phyloP scores from a whole-genome alignment of 176 grass and related monocot genomes.

The Puya raimondii region DNA sequence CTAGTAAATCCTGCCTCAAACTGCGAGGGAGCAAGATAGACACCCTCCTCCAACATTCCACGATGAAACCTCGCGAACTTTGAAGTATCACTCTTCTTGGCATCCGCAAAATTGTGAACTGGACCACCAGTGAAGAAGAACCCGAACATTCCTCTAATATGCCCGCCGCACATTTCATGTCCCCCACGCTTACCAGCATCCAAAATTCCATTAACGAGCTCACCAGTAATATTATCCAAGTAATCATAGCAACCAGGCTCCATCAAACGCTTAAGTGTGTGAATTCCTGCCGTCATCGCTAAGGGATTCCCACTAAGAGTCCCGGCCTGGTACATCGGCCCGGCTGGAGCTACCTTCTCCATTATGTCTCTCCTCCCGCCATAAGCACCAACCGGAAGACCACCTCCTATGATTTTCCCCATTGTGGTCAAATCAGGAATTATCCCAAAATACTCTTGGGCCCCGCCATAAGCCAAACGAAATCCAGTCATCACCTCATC shows the following conservation, averaged over 20 bases:
- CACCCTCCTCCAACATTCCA: conserved; percentile 94
- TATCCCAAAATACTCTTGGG: conserved; percentile 94
- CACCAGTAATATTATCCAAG: conserved; percentile 79
- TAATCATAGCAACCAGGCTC: conserved; percentile 72
- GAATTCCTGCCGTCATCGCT: conserved; percentile 96
- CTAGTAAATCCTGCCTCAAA: conserved; percentile 97
- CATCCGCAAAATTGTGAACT: conserved; percentile 74
- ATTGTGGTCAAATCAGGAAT: conserved; percentile 86
- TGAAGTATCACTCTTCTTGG: conserved; percentile 75
- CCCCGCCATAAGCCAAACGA: conserved; percentile 82
- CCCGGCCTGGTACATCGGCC: conserved; percentile 97
- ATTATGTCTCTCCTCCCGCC: conserved; percentile 94
- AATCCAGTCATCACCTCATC: conserved; percentile 99
- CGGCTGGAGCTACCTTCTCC: conserved; percentile 91
- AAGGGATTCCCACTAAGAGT: conserved; percentile 96
- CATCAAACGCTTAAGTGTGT: conserved; percentile 68
- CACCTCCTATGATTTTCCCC: conserved; percentile 90
- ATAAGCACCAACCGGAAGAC: conserved; percentile 92
- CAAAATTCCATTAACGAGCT: conserved; percentile 63
- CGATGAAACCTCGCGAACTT: conserved; percentile 89
- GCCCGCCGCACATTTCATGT: conserved; percentile 89
- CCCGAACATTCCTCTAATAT: conserved; percentile 91
- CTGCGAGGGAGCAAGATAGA: conserved; percentile 88
- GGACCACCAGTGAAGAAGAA: conserved; percentile 71
- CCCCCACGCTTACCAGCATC: conserved; percentile 57